Evolutionary conservation across 1,139 yeast genomes (phyloP).

Genomic region (Nadsonia commutata): DNA sequence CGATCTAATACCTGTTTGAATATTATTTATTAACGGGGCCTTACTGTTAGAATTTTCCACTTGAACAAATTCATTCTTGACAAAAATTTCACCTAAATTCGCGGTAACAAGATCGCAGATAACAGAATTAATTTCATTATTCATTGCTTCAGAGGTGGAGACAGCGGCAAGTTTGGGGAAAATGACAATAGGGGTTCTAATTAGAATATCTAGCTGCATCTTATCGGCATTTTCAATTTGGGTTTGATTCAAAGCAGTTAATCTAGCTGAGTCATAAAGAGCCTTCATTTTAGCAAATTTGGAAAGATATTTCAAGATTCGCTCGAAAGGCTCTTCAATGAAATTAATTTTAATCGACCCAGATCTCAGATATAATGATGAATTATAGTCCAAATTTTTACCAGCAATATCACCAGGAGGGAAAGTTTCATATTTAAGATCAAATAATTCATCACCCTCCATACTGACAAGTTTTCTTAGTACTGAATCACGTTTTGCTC

Average conservation of each 20-base stretch:
- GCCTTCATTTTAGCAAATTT: conserved; percentile 79
- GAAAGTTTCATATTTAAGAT: conserved; percentile 68
- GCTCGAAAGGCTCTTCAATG: conserved; percentile 64
- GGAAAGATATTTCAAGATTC: conserved; percentile 50
- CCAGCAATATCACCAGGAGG: conserved; percentile 14
- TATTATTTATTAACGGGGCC: conserved; percentile 27
- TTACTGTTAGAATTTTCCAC: conserved; percentile 14
- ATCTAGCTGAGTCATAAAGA: conserved; percentile 75
- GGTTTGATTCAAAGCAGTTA: conserved; percentile 53
- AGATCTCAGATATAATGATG: conserved; percentile 50
- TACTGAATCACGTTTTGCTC: conserved; percentile 42
- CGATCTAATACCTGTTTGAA: conserved; percentile 54
- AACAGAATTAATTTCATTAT: conserved; percentile 22
- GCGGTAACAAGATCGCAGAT: conserved; percentile 50
- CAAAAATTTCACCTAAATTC: conserved; percentile 71
- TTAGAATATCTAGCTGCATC: conserved; percentile 55
- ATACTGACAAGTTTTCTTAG: conserved; percentile 58
- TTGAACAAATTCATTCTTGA: conserved; percentile 42
- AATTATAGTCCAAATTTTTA: conserved; percentile 30
- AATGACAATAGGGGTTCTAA: conserved; percentile 70
- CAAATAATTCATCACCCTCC: conserved; percentile 74
- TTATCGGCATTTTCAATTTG: conserved; percentile 48
- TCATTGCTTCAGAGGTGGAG: conserved; percentile 3
- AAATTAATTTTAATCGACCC: conserved; percentile 66
- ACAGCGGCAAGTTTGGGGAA: conserved; percentile 44